phyloP scores from a whole-genome alignment of 2,329 filamentous ascomycete species.

The Daldinia eschscholtzii region DNA sequence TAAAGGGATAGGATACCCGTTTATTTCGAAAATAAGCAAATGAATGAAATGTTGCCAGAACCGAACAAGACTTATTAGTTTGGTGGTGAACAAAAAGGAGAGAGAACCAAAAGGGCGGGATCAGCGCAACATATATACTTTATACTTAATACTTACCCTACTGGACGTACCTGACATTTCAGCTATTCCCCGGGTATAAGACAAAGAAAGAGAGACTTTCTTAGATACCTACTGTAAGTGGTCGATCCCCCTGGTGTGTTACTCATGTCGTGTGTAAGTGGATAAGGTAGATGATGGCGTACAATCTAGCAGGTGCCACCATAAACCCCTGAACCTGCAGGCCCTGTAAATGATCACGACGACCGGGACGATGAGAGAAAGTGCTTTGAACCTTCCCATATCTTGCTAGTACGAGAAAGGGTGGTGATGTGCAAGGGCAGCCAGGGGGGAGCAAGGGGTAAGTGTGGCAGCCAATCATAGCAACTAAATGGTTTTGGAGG shows the following conservation, averaged over 20 bases:
- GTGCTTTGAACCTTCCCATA: constrained; percentile 23
- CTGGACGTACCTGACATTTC: no score
- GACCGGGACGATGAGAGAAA: neutral
- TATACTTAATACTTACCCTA: constrained; percentile 24
- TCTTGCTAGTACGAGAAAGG: constrained; percentile 33
- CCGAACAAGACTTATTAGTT: constrained; percentile 35
- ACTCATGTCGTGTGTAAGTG: constrained; percentile 22
- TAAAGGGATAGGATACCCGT: constrained; percentile 12
- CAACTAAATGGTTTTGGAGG: neutral
- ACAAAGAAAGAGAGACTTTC: constrained; percentile 24
- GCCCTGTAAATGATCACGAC: neutral
- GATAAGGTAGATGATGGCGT: constrained; percentile 11
- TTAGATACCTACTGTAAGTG: constrained; percentile 21
- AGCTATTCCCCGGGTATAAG: constrained; percentile 17
- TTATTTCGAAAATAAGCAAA: constrained; percentile 29
- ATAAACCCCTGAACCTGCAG: constrained; percentile 27
- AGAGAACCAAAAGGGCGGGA: constrained; percentile 20
- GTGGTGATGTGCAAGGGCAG: constrained; percentile 31
- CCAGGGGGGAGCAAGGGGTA: constrained; percentile 22
- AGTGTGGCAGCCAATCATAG: constrained; percentile 29
- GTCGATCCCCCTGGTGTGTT: constrained; percentile 24
- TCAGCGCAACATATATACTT: constrained; percentile 36
- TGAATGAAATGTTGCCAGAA: constrained; percentile 32
- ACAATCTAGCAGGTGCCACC: constrained; percentile 9
- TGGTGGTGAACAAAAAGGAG: constrained; percentile 24